Evolutionary conservation across 1,139 yeast genomes (phyloP).

Genomic region (Yamadazyma siamensis): DNA sequence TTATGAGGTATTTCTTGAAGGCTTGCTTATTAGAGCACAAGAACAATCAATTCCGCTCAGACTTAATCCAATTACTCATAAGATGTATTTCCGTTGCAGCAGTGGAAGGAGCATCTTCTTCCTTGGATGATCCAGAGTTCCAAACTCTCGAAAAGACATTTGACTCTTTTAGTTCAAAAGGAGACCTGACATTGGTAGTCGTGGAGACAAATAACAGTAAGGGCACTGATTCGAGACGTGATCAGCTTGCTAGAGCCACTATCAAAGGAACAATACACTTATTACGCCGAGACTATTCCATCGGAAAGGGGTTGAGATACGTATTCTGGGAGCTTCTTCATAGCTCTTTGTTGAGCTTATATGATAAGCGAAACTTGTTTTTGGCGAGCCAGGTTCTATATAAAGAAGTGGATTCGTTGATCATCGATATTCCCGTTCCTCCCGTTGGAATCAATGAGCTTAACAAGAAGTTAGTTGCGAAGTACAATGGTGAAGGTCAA

Average conservation of each 20-base stretch:
- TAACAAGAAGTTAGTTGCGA: conserved; percentile 59
- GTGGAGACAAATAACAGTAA: conserved; percentile 37
- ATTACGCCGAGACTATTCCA: conserved; percentile 60
- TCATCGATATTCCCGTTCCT: conserved; percentile 65
- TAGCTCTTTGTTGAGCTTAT: conserved; percentile 54
- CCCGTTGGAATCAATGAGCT: conserved; percentile 46
- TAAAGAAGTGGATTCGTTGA: conserved; percentile 57
- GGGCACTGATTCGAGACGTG: conserved; percentile 46
- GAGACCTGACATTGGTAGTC: conserved; percentile 39
- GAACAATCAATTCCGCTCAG: conserved; percentile 49
- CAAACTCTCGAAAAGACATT: conserved; percentile 29
- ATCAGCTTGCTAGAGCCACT: conserved; percentile 41
- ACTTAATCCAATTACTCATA: conserved; percentile 46
- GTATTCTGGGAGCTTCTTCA: conserved; percentile 73
- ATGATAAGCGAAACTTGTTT: conserved; percentile 61
- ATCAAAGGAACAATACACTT: conserved; percentile 64
- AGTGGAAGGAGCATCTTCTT: conserved; percentile 52
- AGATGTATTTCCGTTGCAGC: conserved; percentile 68
- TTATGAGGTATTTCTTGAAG: conserved; percentile 61
- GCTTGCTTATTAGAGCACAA: conserved; percentile 51
- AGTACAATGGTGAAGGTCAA: conserved; percentile 44
- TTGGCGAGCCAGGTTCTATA: conserved; percentile 65
- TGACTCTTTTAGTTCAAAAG: conserved; percentile 10
- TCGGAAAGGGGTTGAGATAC: conserved; percentile 58
- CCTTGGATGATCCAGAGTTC: conserved; percentile 59